Base-by-base conservation (phyloP, 1,139 yeast genomes). In the Geotrichum armillariae region DNA sequence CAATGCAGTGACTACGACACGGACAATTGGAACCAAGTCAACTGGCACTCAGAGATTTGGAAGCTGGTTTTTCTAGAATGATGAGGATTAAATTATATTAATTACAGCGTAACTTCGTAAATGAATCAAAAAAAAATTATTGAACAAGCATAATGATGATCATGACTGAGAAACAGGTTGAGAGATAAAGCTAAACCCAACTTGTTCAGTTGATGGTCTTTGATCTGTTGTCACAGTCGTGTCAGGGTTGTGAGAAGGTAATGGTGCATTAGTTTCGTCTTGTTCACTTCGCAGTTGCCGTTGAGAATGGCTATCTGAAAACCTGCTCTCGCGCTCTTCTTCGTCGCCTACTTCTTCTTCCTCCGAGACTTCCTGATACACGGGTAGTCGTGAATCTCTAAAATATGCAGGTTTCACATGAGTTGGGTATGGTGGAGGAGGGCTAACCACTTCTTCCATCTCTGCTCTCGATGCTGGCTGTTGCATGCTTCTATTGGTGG, bases 1-100 rank as follows among this genome's bases (percentile, higher is more conserved):
- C 4, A 74, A 75, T 47, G 70, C 72, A 11, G 59, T 53, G 14
- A 42, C 39, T 17, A 62, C 68, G n/a, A 33, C 33, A 11, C 9
- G 33, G 7, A 39, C 42, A 18, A 12, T 50, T 33, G 53, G 53
- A 12, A 41, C 46, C 11, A 18, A 37, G 17, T 43, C 50, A 16
- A 48, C 44, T 6, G 16, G 38, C 3, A 33, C 35, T 12, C 54
- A 52, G 23, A 36, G 52, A 22, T 48, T 44, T 34, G 47, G 54
- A 9, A 40, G 52, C 21, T 48, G 51, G 52, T 52, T 52, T 27
- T 48, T 52, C 35, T 52, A 41, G 29, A 51, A 11, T 11, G 7
- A 25, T 25, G 11, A 11, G 29, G 29, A 25, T 25, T 29, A 23
- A 29, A 21, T 8, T 9, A 25, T 29, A 41, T 17, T 16, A 41